Percentiles rank a stretch among this genome's conserved stretches.
phyloP scores from a whole-genome alignment of 176 grass and related monocot species.

The Zizania latifolia region DNA sequence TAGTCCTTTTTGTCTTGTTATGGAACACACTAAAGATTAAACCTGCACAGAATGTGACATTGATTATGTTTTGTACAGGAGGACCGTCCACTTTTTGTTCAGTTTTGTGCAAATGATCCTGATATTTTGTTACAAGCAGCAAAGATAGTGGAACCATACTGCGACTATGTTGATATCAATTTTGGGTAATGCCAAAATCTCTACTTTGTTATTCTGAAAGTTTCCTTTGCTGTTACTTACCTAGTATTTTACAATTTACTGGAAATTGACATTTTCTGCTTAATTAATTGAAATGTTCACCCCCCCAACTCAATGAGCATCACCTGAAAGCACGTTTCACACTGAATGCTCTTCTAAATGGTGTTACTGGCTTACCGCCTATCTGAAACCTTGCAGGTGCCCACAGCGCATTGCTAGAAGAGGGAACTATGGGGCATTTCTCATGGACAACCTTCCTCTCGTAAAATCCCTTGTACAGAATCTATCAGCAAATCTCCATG shows the following conservation, averaged over 20 bases:
- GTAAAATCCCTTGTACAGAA: conserved; percentile 79
- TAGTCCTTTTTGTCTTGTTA: background rate
- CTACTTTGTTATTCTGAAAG: conserved; percentile 6
- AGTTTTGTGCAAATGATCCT: conserved; percentile 98
- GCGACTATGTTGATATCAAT: conserved; percentile 98
- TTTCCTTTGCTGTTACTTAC: background rate
- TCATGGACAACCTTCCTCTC: conserved; percentile 91
- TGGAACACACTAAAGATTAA: background rate
- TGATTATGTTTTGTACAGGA: conserved; percentile 44
- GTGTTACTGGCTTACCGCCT: background rate
- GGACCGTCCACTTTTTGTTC: conserved; percentile 90
- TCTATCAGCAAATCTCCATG: conserved; percentile 64
- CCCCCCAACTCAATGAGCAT: background rate
- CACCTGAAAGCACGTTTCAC: background rate
- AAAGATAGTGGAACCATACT: conserved; percentile 67
- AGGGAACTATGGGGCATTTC: conserved; percentile 91
- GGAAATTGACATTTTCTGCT: background rate
- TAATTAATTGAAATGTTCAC: background rate
- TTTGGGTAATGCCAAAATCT: conserved; percentile 52
- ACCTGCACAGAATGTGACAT: background rate
- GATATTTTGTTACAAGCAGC: conserved; percentile 89
- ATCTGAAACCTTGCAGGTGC: conserved; percentile 53
- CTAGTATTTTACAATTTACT: background rate
- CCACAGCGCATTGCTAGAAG: conserved; percentile 90
- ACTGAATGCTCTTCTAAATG: background rate